Conservation (phyloP, 306 rosid species). For the Sicyos edulis region DNA sequence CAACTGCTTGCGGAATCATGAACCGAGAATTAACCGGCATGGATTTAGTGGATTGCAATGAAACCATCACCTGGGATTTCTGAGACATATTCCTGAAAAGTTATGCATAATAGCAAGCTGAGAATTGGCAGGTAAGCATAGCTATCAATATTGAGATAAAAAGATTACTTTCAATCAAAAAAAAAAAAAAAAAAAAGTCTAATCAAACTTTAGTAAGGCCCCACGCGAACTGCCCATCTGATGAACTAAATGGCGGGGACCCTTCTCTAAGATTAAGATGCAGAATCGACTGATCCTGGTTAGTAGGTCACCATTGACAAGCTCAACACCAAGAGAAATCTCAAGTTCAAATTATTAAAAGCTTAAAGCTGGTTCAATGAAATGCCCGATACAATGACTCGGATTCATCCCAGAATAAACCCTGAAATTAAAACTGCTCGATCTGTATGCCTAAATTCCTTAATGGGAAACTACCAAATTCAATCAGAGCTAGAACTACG, state of each 20-base stretch:
- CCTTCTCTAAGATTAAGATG: slow-evolving; percentile 44
- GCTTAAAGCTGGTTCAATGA: slow-evolving; percentile 18
- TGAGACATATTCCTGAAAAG: slow-evolving; percentile 51
- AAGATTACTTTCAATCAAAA: slow-evolving; percentile 35
- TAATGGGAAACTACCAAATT: not conserved
- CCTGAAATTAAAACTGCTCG: not conserved
- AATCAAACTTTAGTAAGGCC: slow-evolving; percentile 51
- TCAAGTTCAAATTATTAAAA: slow-evolving; percentile 28
- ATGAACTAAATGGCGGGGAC: slow-evolving; percentile 65
- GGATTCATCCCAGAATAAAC: slow-evolving; percentile 4
- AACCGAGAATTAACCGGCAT: slow-evolving; percentile 58
- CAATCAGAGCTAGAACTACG: not conserved
- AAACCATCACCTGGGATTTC: slow-evolving; percentile 40
- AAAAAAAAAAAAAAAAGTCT: slow-evolving; percentile 30
- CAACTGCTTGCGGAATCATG: slow-evolving; percentile 32
- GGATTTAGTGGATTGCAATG: slow-evolving; percentile 58
- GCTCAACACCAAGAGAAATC: slow-evolving; percentile 32
- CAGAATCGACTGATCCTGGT: slow-evolving; percentile 37
- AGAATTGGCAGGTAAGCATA: slow-evolving; percentile 31
- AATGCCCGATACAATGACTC: not conserved
- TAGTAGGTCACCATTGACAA: slow-evolving; percentile 37
- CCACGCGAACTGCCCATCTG: slow-evolving; percentile 44
- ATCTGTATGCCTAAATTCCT: not conserved
- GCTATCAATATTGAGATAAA: slow-evolving; percentile 29
- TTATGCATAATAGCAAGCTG: slow-evolving; percentile 36